Evolutionary conservation across 352 stramenopile species (phyloP), one percentile per base, ranked within the genome.

Genomic region (Peronospora belbahrii): DNA sequence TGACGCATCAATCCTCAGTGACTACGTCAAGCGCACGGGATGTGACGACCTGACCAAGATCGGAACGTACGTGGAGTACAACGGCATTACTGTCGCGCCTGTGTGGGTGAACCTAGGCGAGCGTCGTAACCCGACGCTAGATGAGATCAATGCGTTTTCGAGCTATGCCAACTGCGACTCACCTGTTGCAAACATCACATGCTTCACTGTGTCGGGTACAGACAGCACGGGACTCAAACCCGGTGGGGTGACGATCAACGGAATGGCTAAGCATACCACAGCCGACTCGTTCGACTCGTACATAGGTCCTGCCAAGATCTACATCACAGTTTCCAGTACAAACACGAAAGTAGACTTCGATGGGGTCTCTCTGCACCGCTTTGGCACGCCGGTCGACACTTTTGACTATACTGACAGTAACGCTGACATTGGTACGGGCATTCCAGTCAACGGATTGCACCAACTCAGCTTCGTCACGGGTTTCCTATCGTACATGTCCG

Each of bases 401-500:
- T 67, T 90, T 14, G 42, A 28, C 27, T 58, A 59, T 18, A 50
- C 40, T 2, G 38, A 58, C 11, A 46, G 37, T 24, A 85, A 74
- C 17, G 56, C 44, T 5, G 32, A 18, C 3, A 44, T 64, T 11
- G 78, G 78, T 37, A 72, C 64, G 5, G 78, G 61, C 6, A 53
- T 68, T 37, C 78, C 78, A 0, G 68, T 89, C 9, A 62, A 89
- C 22, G 78, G 78, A 24, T 48, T 89, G 27, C 78, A 89, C 43
- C 59, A 69, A 32, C 42, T 84, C 38, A 71, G 66, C 45, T 89
- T 87, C 52, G 65, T 70, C 51, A 68, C 52, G 20, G 78, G 78
- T 31, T 84, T 89, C 49, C 35, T 87, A 22, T 70, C 73, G 27
- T 89, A 77, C 52, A 53, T 89, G 37, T 89, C 78, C 39, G 81